Percentiles rank a stretch among this genome's conserved stretches.
Evolutionary conservation across 306 rosid species (phyloP).

Genomic region (Geum urbanum): DNA sequence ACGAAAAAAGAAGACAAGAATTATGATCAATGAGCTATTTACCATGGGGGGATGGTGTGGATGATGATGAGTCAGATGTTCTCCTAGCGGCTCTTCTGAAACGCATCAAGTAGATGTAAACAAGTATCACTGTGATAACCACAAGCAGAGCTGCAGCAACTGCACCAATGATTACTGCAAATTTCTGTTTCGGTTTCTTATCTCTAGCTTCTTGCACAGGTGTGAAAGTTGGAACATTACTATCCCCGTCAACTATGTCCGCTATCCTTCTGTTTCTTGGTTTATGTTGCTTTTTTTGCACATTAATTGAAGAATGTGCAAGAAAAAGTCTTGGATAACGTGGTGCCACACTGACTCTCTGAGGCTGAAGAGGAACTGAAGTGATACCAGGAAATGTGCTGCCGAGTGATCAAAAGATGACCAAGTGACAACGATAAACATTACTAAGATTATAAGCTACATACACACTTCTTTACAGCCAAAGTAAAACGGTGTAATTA

Average conservation of each 20-base stretch:
- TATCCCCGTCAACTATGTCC: conserved; percentile 31
- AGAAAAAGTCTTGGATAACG: conserved; percentile 14
- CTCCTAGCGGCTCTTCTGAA: conserved; percentile 35
- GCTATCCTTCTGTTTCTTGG: conserved; percentile 33
- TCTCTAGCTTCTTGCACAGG: conserved; percentile 35
- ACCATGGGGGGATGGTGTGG: conserved; percentile 54
- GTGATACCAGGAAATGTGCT: conserved; percentile 26
- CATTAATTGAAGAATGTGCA: conserved; percentile 8
- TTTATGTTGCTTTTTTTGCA: conserved; percentile 18
- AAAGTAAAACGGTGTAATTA: neutral
- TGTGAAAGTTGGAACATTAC: conserved; percentile 45
- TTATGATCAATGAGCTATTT: conserved; percentile 1
- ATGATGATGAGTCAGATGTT: conserved; percentile 59
- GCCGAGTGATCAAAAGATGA: neutral
- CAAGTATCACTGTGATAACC: conserved; percentile 29
- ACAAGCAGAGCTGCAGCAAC: conserved; percentile 41
- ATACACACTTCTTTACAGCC: neutral
- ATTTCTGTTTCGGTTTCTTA: conserved; percentile 29
- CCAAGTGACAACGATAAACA: neutral
- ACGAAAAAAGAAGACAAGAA: neutral
- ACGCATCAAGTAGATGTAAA: conserved; percentile 46
- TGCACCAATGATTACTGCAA: conserved; percentile 45
- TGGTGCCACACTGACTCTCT: conserved; percentile 13
- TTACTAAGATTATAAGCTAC: neutral
- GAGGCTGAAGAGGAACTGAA: conserved; percentile 17